phyloP scores from a whole-genome alignment of 2,329 filamentous ascomycete genomes.

The Nemania sp. region DNA sequence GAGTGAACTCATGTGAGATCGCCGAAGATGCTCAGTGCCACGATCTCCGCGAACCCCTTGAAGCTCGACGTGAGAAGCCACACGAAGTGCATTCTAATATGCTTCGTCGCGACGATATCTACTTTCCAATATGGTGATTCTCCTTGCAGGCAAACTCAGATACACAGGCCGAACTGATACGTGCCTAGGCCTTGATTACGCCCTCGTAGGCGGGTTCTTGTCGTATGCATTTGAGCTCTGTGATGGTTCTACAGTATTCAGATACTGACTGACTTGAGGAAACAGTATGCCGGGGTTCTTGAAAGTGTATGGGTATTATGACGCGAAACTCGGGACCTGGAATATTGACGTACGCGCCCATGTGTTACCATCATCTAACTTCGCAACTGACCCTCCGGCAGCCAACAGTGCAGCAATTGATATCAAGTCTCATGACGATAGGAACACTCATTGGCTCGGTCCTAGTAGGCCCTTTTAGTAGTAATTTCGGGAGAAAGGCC shows the following conservation, averaged over 20 bases:
- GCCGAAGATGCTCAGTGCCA: slow-evolving; percentile 28
- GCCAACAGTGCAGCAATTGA: slow-evolving; percentile 44
- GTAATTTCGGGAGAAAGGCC: slow-evolving; percentile 32
- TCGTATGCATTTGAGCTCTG: slow-evolving; percentile 25
- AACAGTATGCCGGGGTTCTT: slow-evolving; percentile 43
- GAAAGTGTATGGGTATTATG: slow-evolving; percentile 42
- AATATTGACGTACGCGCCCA: slow-evolving; percentile 36
- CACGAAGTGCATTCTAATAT: slow-evolving; percentile 38
- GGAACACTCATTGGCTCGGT: slow-evolving; percentile 42
- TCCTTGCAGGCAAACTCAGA: background rate
- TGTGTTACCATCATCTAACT: background rate
- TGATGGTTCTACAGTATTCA: background rate
- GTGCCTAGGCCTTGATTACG: slow-evolving; percentile 40
- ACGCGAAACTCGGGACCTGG: slow-evolving; percentile 33
- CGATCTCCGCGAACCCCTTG: slow-evolving; percentile 39
- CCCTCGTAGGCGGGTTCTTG: slow-evolving; percentile 42
- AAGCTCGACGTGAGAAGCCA: slow-evolving; percentile 39
- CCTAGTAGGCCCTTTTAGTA: slow-evolving; percentile 35
- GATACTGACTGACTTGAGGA: background rate
- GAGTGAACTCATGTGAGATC: background rate
- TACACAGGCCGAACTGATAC: background rate
- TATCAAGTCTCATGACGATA: slow-evolving; percentile 43
- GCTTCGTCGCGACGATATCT: slow-evolving; percentile 39
- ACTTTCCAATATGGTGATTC: slow-evolving; percentile 41
- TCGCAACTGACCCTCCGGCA: slow-evolving; percentile 6